Evolutionary conservation across 352 stramenopile genomes (phyloP), one percentile per base, ranked within the genome.

Genomic region (Phytophthora aleatoria): DNA sequence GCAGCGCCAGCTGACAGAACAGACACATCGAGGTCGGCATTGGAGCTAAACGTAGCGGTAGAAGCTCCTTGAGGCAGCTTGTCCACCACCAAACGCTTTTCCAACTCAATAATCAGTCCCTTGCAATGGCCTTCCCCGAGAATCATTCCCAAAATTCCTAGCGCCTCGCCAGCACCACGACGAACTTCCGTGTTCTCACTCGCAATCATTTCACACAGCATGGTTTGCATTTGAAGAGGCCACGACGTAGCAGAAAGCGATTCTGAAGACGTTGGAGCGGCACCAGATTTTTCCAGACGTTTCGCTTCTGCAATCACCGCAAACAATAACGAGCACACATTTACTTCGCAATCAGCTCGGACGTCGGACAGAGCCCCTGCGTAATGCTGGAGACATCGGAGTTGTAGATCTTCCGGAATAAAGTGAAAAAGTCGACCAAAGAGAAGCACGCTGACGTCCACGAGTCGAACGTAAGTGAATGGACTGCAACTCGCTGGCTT

Each of bases 341-440:
- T 96, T 24, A 91, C 69, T 58, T 91, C 81, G 48, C 81, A 91
- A 47, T 91, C 71, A 15, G 75, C 53, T 16, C 79, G 79, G 13
- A 73, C 73, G 30, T 96, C 86, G 3, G 71, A 76, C n/a, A 94
- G 64, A 4, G 82, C 74, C 35, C 76, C 74, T 2, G 81, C 79
- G 31, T 87, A 92, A 53, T 96, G 88, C 62, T 96, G 88, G 1
- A 96, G 61, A 26, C 82, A 89, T 15, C 88, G 86, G 41, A 96
- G 66, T 38, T 96, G 88, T 26, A 96, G 67, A 65, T 96, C 88
- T 68, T 96, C 85, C 0, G 86, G 86, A 26, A 95, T 63, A 43
- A 80, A 82, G 41, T 93, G 83, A 36, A 96, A 96, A 24, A 96
- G 50, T 20, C 74, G 71, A 16, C 86, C 83, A 64, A 94, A 95